A percentile compares a stretch with the other conserved stretches of the same genome.
phyloP scores from a whole-genome alignment of 768 basidiomycete genomes.

The Podaxis sp. region DNA sequence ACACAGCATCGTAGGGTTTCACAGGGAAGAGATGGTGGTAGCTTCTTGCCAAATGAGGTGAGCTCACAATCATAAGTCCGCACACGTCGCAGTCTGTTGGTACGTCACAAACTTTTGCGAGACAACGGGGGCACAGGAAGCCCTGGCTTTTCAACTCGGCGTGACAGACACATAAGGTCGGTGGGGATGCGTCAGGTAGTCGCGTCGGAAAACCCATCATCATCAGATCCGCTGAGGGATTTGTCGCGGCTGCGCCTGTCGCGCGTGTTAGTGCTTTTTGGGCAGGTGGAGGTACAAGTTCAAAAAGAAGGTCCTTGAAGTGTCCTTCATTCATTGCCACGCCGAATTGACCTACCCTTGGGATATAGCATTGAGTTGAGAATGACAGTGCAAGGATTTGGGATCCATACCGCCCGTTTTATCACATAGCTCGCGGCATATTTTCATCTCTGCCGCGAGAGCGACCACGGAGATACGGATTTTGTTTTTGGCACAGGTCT shows the following conservation, averaged over 20 bases:
- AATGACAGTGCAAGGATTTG: not conserved
- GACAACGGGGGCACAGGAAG: slow-evolving; percentile 93
- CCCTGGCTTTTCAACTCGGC: slow-evolving; percentile 90
- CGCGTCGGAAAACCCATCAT: slow-evolving; percentile 99
- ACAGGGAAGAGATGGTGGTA: slow-evolving; percentile 97
- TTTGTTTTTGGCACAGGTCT: slow-evolving; percentile 77
- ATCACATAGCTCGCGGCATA: slow-evolving; percentile 88
- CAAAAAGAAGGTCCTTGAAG: slow-evolving; percentile 94
- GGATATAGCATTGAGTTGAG: slow-evolving; percentile 11
- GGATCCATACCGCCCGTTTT: slow-evolving; percentile 81
- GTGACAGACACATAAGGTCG: slow-evolving; percentile 91
- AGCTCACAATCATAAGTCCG: slow-evolving; percentile 96
- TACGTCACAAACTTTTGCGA: slow-evolving; percentile 93
- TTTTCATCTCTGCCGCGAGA: slow-evolving; percentile 97
- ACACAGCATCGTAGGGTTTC: slow-evolving; percentile 81
- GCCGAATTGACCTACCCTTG: slow-evolving; percentile 72
- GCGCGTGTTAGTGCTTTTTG: slow-evolving; percentile 57
- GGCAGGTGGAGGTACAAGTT: slow-evolving; percentile 92
- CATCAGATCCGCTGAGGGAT: slow-evolving; percentile 87
- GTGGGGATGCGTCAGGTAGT: slow-evolving; percentile 78
- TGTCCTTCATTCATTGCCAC: slow-evolving; percentile 99
- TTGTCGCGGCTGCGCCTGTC: slow-evolving; percentile 42
- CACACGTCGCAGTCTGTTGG: slow-evolving; percentile 98
- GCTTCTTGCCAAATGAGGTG: slow-evolving; percentile 94
- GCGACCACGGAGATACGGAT: slow-evolving; percentile 93